Base-by-base conservation (phyloP, 176 grass and related monocot genomes). In the Bonia amplexicaulis region DNA sequence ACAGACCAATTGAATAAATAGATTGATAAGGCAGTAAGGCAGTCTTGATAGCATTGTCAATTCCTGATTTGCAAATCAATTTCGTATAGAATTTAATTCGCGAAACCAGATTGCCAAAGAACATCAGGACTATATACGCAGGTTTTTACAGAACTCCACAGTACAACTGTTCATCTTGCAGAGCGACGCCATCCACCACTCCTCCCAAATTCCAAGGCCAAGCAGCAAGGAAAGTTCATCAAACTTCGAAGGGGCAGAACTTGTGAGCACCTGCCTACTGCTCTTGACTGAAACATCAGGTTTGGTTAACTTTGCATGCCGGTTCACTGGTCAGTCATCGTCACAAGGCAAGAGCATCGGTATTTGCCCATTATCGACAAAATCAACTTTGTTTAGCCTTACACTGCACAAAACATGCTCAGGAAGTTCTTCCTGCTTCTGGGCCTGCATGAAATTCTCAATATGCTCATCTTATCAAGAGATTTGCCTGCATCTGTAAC, bases 351-450 rank as follows among this genome's bases (percentile, higher is more conserved):
- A 72, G 68, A 99, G 88, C 9, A 88, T 94, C 0, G 96, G 91
- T 81, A 99, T 99, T 86, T 99, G 90, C 67, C 91, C 93, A 16
- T 82, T 85, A 77, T 99, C 73, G 6, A 92, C 75, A 23, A 99
- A 94, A 74, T 94, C 91, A 26, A 95, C 74, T 65, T 86, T 95
- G 91, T 91, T 96, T 77, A 99, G 78, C 86, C 96, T 91, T 65
- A 94, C 88, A 58, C 96, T 89, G 82, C 96, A 99, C 16, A 96
- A 77, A 15, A 99, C 91, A 88, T 92, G 87, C 76, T 99, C 96
- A n/a, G 96, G 96, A 51, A 99, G 86, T 44, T 99, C 96, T 77
- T 99, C 96, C 84, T 96, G 96, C 66, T 94, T 99, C 77, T 99
- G 96, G 61, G 93, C 96, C 96, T 99, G 91, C 80, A 80, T 74